Base-by-base conservation (phyloP, 306 rosid genomes). In the Vigna nakashimae region DNA sequence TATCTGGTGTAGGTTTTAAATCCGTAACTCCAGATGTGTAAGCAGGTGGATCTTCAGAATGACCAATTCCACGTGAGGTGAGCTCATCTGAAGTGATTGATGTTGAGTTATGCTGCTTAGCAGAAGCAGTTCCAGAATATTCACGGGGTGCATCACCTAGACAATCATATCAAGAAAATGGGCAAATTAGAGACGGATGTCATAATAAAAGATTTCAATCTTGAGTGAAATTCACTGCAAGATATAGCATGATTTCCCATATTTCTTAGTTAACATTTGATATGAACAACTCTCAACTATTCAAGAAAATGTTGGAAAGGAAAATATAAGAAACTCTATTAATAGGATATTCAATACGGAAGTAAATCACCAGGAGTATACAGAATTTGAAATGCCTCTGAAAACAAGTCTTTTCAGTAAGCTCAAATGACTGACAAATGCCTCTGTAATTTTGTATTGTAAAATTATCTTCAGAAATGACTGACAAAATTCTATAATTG, bases 31-130 rank as follows among this genome's bases (percentile, higher is more conserved):
- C 18, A 57, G 50, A 62, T 42, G 80, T 67, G 70, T 75, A 59
- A 48, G 60, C 48, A 65, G 79, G 30, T n/a, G 42, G 43, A 22
- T 52, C 56, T 68, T 71, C 63, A 43, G 28, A 70, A 57, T 42
- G 77, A 66, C 67, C 71, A 45, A n/a, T 82, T 64, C 58, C 79
- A 30, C 71, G 4, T 11, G 74, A 78, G 24, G 64, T 40, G 22
- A 11, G 22, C 36, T 30, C 45, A 14, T 46, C 17, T 20, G 86
- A 70, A 49, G 73, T 20, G 50, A n/a, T 14, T 43, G 75, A 58
- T 59, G 79, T 43, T 65, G 86, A 65, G 1, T 65, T 55, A 15
- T 52, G 52, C 66, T 42, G 70, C 34, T 75, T 77, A 36, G 74
- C 38, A 59, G 74, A 32, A 71, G 14, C 64, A 15, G 76, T 53